Conservation (phyloP, 768 basidiomycete genomes). For the Boletellus emodensis region DNA sequence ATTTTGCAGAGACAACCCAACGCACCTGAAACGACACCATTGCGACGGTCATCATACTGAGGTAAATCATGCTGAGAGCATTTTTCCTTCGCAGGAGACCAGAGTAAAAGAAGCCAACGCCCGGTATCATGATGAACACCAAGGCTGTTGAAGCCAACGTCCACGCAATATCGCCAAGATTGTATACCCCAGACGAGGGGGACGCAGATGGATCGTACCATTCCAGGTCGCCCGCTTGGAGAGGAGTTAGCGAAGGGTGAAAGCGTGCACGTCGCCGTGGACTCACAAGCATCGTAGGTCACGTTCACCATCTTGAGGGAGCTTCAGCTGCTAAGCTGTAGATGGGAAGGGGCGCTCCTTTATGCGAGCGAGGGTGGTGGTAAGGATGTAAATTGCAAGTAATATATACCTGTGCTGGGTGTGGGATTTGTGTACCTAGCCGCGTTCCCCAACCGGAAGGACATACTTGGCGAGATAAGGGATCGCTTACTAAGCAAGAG, state of each 20-base stretch:
- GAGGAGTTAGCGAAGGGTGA: neutral
- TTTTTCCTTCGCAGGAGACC: constrained; percentile 91
- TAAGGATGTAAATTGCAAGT: neutral
- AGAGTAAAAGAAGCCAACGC: constrained; percentile 86
- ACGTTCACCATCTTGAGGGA: constrained; percentile 39
- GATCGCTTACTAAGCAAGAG: constrained; percentile 20
- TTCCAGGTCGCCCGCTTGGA: constrained; percentile 38
- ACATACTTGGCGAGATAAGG: constrained; percentile 19
- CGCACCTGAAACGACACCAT: constrained; percentile 82
- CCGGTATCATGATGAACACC: constrained; percentile 83
- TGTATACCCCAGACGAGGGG: constrained; percentile 39
- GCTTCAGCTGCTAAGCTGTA: neutral
- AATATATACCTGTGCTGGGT: constrained; percentile 18
- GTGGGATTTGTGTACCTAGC: constrained; percentile 19
- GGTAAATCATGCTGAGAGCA: constrained; percentile 85
- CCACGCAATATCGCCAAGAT: constrained; percentile 69
- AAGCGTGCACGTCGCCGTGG: neutral
- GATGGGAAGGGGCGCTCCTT: neutral
- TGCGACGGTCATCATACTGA: constrained; percentile 70
- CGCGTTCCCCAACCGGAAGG: neutral
- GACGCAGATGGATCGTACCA: constrained; percentile 19
- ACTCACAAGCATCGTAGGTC: constrained; percentile 40
- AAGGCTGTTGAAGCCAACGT: constrained; percentile 70
- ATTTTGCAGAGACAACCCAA: constrained; percentile 38
- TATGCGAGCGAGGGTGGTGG: constrained; percentile 1